Evolutionary conservation across 176 grass and related monocot species (phyloP).

Genomic region (Tuctoria greenei): DNA sequence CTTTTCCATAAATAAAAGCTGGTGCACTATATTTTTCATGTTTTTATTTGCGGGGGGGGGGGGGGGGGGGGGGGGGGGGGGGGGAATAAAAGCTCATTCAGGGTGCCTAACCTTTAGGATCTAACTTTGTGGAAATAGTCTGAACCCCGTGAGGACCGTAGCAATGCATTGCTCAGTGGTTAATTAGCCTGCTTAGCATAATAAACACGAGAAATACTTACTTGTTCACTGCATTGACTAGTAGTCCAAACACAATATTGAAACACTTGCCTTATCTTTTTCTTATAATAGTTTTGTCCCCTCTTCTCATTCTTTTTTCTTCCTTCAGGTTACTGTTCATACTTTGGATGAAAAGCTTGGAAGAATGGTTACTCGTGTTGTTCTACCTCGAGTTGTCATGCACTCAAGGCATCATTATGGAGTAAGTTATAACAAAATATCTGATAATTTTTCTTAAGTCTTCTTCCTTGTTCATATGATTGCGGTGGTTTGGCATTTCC

Average conservation of each 20-base stretch:
- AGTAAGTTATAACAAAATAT: constrained; percentile 58
- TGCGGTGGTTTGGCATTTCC: not conserved
- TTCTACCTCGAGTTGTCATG: constrained; percentile 96
- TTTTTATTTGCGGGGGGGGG: no score
- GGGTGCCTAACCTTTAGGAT: no score
- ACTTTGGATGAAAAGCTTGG: constrained; percentile 93
- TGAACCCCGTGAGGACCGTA: no score
- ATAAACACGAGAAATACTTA: no score
- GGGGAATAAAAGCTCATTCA: no score
- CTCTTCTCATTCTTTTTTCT: not conserved
- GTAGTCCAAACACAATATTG: not conserved
- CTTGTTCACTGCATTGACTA: constrained; percentile 6
- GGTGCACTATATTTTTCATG: no score
- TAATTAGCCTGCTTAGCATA: no score
- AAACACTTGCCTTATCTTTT: not conserved
- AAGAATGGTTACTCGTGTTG: constrained; percentile 82
- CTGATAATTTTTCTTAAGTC: not conserved
- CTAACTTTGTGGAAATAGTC: no score
- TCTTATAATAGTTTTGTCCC: not conserved
- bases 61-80: no score
- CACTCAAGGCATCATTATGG: constrained; percentile 97
- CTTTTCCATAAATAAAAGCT: no score
- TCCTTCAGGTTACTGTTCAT: constrained; percentile 78
- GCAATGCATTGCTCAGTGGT: no score
- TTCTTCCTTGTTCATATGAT: constrained; percentile 1